Evolutionary conservation across 352 stramenopile species (phyloP).

Genomic region (Globisporangium nunn): DNA sequence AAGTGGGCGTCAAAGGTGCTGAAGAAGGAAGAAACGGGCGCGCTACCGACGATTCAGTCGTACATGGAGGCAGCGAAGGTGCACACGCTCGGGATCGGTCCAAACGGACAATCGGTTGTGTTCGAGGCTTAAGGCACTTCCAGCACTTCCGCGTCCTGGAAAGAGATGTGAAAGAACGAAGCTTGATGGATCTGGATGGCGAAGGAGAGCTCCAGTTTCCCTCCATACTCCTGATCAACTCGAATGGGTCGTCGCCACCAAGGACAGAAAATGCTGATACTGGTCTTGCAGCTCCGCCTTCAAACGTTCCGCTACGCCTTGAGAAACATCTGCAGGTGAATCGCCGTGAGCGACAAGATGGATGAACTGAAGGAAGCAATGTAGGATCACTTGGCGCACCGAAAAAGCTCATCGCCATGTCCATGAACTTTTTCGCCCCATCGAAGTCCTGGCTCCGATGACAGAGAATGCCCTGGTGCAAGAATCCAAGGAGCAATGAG

Average conservation of each 20-base stretch:
- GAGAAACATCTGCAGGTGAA: slow-evolving; percentile 19
- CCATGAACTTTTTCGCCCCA: slow-evolving; percentile 36
- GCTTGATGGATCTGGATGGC: neutral
- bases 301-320: slow-evolving; percentile 22
- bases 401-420: slow-evolving; percentile 30
- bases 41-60: slow-evolving; percentile 54
- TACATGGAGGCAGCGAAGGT: slow-evolving; percentile 78
- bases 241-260: slow-evolving; percentile 6
- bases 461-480: slow-evolving; percentile 26
- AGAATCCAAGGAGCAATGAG: neutral
- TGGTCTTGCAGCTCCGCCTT: slow-evolving; percentile 28
- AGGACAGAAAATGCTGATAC: slow-evolving; percentile 27
- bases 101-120: slow-evolving; percentile 33
- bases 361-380: neutral
- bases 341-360: neutral
- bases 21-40: slow-evolving; percentile 73
- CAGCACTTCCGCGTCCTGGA: too few relatives aligned
- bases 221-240: neutral
- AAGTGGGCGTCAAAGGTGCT: slow-evolving; percentile 89
- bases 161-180: too few relatives aligned
- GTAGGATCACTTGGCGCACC: slow-evolving; percentile 11
- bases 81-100: slow-evolving; percentile 42
- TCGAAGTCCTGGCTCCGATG: slow-evolving; percentile 24
- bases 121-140: slow-evolving; percentile 34
- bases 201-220: neutral